phyloP scores from a whole-genome alignment of 2,329 filamentous ascomycete species.

The Ophiostoma sp. region DNA sequence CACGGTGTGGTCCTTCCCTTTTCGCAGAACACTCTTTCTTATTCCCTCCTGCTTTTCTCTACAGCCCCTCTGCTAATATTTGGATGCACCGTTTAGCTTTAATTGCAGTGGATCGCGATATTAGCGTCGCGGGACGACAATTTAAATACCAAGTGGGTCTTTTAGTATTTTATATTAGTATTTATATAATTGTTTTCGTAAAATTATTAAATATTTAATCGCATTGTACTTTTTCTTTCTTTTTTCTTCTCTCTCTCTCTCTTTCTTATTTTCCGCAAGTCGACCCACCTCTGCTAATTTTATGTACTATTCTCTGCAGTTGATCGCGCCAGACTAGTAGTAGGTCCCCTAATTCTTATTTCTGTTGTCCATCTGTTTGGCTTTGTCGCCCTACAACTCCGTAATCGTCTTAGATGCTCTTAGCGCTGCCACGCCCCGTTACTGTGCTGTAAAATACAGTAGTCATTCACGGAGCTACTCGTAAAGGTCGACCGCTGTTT shows the following conservation, averaged over 20 bases:
- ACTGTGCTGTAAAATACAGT: conserved; percentile 15
- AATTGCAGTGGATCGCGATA: conserved; percentile 28
- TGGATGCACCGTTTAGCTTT: conserved; percentile 22
- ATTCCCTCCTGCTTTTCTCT: background rate
- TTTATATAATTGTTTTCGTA: conserved; percentile 21
- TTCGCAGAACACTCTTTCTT: background rate
- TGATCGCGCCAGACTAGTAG: conserved; percentile 4
- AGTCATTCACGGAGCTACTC: background rate
- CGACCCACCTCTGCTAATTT: background rate
- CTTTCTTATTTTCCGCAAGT: conserved; percentile 7
- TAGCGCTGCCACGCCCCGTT: background rate
- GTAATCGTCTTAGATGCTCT: background rate
- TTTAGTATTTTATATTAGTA: background rate
- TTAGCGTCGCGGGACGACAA: conserved; percentile 28
- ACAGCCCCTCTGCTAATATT: conserved; percentile 11
- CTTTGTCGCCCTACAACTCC: background rate
- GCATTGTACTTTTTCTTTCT: background rate
- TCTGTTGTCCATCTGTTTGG: background rate
- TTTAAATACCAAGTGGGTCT: conserved; percentile 26
- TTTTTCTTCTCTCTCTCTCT: background rate
- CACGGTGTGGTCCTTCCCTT: background rate
- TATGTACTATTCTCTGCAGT: background rate
- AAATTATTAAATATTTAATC: background rate
- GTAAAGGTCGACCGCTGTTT: background rate
- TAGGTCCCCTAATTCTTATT: background rate